phyloP scores from a whole-genome alignment of 2,329 filamentous ascomycete species.

The Macrophomina tecta region DNA sequence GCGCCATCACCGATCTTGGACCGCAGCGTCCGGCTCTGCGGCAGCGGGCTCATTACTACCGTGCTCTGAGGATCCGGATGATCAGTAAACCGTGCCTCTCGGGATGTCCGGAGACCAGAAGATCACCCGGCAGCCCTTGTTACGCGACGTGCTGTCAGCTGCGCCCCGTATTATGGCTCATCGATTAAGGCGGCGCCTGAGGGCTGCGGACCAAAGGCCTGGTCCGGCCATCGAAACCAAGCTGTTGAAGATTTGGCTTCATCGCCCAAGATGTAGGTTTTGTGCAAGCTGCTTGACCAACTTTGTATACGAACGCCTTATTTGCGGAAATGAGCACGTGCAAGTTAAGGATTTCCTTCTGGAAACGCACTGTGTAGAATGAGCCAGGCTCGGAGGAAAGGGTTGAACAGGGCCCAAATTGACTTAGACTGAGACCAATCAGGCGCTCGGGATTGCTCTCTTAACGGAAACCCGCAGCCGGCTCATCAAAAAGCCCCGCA shows the following conservation, averaged over 20 bases:
- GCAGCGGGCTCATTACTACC: background rate
- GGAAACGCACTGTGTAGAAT: background rate
- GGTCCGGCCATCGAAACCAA: background rate
- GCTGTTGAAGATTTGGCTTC: background rate
- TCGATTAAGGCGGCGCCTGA: background rate
- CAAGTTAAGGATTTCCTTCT: background rate
- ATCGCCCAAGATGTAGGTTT: background rate
- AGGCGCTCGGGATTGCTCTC: background rate
- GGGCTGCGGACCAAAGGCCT: background rate
- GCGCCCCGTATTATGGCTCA: background rate
- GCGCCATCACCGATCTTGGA: background rate
- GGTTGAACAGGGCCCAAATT: background rate
- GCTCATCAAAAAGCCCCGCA: background rate
- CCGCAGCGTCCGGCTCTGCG: background rate
- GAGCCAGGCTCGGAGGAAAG: background rate
- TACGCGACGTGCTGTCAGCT: background rate
- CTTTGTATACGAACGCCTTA: background rate
- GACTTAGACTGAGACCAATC: background rate
- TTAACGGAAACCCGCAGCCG: background rate
- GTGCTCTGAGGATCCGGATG: background rate
- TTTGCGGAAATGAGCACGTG: background rate
- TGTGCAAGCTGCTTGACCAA: background rate
- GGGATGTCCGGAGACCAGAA: conserved; percentile 5
- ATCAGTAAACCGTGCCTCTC: background rate
- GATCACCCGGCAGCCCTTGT: background rate